Evolutionary conservation across 768 basidiomycete species (phyloP), one percentile per base, ranked within the genome.

Genomic region (Cystofilobasidium ferigula): DNA sequence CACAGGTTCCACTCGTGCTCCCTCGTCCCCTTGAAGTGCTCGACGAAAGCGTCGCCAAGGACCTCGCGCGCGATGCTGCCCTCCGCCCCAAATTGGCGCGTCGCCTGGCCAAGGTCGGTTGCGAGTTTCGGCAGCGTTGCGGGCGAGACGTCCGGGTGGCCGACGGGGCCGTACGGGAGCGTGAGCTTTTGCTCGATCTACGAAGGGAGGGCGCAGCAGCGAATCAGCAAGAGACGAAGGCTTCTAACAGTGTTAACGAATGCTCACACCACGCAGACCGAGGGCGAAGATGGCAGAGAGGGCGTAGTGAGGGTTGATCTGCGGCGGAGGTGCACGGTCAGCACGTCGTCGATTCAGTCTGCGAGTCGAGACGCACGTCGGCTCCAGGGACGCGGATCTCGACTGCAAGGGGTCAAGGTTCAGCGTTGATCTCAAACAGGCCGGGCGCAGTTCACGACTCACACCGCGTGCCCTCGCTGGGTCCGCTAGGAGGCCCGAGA

Each of bases 341-440:
- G n/a, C n/a, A n/a, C n/a, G n/a, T n/a, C n/a, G n/a, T n/a, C n/a
- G n/a, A n/a, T n/a, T n/a, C n/a, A n/a, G n/a, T n/a, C n/a, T n/a
- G n/a, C n/a, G n/a, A n/a, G n/a, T n/a, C n/a, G n/a, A n/a, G n/a
- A 72, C 77, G 70, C 83, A 97, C 89, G 73, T 99, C 95, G 43
- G 95, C 95, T 30, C 95, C 95, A 1, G 95, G 93, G 22, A 98
- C 84, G 62, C 95, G 86, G 18, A 99, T 78, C 78, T 99, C 95
- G 71, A 99, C 63, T 64, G 54, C 4, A n/a, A n/a, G 16, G 3
- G 12, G 10, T 22, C 16, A 24, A 28, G 8, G 40, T n/a, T 6
- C 5, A 58, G 40, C 56, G 28, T 7, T 28, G n/a, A 8, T 16
- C 6, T 20, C 26, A 63, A 26, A 56, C 24, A 35, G 28, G 20